phyloP scores from a whole-genome alignment of 2,329 filamentous ascomycete species.

The Akanthomyces lecanii region DNA sequence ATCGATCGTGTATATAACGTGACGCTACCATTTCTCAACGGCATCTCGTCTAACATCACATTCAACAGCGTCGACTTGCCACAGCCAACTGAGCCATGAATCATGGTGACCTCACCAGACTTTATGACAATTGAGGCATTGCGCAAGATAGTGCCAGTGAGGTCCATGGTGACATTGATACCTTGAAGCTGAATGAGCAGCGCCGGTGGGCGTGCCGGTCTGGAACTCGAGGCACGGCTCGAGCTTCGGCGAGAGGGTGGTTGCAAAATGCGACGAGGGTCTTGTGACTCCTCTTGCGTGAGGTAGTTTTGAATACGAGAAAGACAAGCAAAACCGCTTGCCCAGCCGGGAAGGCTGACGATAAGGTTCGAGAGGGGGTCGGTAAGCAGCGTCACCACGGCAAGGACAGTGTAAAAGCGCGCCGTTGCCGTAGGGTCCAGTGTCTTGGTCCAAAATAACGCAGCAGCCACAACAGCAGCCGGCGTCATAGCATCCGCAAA shows the following conservation, averaged over 20 bases:
- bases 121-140: background rate
- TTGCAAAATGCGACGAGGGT: background rate
- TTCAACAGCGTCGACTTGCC: constrained; percentile 11
- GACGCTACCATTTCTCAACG: background rate
- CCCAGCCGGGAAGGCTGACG: background rate
- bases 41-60: constrained; percentile 1
- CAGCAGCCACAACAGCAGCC: too few relatives aligned
- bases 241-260: too few relatives aligned
- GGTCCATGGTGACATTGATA: background rate
- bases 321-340: constrained; percentile 3
- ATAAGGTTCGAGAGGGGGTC: background rate
- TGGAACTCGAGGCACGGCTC: too few relatives aligned
- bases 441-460: background rate
- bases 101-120: background rate
- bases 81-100: constrained; percentile 7
- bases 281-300: background rate
- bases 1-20: background rate
- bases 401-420: constrained; percentile 3
- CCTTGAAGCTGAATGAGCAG: background rate
- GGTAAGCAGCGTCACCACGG: background rate
- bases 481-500: too few relatives aligned
- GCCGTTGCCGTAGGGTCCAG: background rate
- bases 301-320: constrained; percentile 3
- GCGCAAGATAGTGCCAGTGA: background rate
- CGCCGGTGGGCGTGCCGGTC: background rate